Evolutionary conservation across 2,329 filamentous ascomycete genomes (phyloP), one percentile per base, ranked within the genome.

Genomic region (Colletotrichum neosansevieriae): DNA sequence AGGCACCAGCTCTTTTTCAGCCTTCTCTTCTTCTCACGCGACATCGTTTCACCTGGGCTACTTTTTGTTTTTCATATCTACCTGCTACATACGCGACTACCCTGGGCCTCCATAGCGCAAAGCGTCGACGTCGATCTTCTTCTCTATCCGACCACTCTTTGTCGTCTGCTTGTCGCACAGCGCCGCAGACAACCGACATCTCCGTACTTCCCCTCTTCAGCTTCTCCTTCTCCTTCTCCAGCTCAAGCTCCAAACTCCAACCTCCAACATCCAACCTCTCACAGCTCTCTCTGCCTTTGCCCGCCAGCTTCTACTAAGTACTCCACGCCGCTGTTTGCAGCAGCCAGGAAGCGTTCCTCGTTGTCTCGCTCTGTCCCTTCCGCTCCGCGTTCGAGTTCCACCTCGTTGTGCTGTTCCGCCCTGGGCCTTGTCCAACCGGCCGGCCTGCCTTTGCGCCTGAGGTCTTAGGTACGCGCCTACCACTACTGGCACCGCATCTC

Each of bases 171-270:
- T 57, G 61, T 68, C 65, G 65, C 29, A 65, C 65, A n/a, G 45
- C 61, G 61, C 65, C 61, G 65, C 65, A 65, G 47, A 65, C 61
- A 59, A 45, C 65, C 65, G 65, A 54, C 13, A 65, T 65, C 42
- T 50, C 65, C 65, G 40, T 68, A 32, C 51, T 56, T 56, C 61
- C 65, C 61, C 65, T 59, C 65, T 12, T 32, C 44, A 44, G 61
- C 54, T 64, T 53, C 50, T 38, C 36, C 36, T 10, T 2, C 29
- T 29, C 29, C 40, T 45, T 45, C 62, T 65, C 49, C 53, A 61
- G 36, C 44, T 44, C 36, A 45, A 38, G 38, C 50, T 38, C 36
- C 36, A 38, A 38, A n/a, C n/a, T n/a, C n/a, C n/a, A n/a, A 38
- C 50, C 50, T 38, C 36, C 36, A 38, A 38, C 3, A 1, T 38